Evolutionary conservation across 1,284 basidiomycete genomes (phyloP), one percentile per base, ranked within the genome.

Genomic region (Ganoderma lucidum): DNA sequence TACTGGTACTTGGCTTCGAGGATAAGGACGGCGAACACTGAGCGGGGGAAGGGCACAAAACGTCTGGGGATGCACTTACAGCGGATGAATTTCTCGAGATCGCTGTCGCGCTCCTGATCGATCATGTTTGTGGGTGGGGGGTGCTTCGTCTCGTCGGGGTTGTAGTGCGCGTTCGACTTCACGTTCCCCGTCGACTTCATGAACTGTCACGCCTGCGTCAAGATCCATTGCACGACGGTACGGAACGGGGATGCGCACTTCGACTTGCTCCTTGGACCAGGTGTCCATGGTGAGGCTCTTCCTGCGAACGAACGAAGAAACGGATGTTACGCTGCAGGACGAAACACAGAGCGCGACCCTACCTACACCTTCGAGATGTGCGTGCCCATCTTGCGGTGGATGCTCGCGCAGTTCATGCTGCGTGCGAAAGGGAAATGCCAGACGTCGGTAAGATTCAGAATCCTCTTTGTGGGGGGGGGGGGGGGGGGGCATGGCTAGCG

Each of bases 341-440:
- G 55, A 51, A 48, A 37, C 62, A 60, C 65, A 53, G 59, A 53
- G 37, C 41, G 30, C 53, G 23, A 30, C 75, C 80, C 65, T 67
- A 84, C 88, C 75, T 82, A 94, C 93, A 95, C 91, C 88, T 95
- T 94, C 3, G 91, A 88, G 71, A 95, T 83, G 78, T 95, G 94
- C 9, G 93, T 95, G 17, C 95, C 95, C 72, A 96, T 92, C 84
- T 96, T 96, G 68, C 95, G 87, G 80, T 96, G 95, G 62, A 96
- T 90, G 73, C 93, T 93, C 39, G 94, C 95, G 78, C 95, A 96
- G 74, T 87, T 88, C 55, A 95, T 85, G 75, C 94, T 94, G 58
- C 75, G 63, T 23, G 23, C 23, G 23, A 23, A 23, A 23, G 23
- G 23, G 23, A 23, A 23, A 23, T 23, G 23, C 23, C 23, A 23